Evolutionary conservation across 2,329 filamentous ascomycete species (phyloP).

Genomic region (Sporothrix pseudoabietina): DNA sequence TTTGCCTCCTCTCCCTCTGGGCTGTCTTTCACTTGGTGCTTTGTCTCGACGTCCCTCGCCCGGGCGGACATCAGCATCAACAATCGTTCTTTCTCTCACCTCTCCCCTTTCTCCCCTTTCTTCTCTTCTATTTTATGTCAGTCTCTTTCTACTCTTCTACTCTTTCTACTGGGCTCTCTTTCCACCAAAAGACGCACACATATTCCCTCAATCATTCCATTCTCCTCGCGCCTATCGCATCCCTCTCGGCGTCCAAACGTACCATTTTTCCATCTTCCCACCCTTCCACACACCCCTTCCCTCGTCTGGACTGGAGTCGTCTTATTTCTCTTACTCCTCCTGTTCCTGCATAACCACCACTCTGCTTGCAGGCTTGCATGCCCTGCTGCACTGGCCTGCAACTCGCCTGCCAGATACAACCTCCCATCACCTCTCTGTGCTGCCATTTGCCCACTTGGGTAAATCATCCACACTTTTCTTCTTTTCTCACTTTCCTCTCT

Average conservation of each 20-base stretch:
- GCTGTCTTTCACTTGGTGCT: background rate
- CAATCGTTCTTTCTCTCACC: background rate
- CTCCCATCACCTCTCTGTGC: background rate
- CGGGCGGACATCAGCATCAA: background rate
- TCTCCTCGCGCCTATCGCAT: background rate
- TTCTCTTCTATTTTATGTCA: background rate
- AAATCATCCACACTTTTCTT: background rate
- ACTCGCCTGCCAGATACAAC: conserved; percentile 19
- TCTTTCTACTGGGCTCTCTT: background rate
- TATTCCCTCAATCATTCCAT: conserved; percentile 8
- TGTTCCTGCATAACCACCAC: conserved; percentile 27
- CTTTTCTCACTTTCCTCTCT: conserved; percentile 5
- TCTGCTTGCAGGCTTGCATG: background rate
- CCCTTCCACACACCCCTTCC: background rate
- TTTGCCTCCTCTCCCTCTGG: background rate
- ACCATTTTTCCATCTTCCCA: background rate
- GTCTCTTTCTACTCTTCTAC: background rate
- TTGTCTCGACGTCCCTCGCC: conserved; percentile 1
- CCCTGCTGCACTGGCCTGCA: background rate
- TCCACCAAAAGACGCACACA: background rate
- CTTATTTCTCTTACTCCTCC: conserved; percentile 1
- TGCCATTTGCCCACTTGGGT: conserved; percentile 17
- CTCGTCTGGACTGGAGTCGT: background rate
- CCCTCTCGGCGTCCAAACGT: background rate
- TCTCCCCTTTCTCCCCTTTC: background rate